Base-by-base conservation (phyloP, 139 green algal species). In the Chlorella vulgaris region DNA sequence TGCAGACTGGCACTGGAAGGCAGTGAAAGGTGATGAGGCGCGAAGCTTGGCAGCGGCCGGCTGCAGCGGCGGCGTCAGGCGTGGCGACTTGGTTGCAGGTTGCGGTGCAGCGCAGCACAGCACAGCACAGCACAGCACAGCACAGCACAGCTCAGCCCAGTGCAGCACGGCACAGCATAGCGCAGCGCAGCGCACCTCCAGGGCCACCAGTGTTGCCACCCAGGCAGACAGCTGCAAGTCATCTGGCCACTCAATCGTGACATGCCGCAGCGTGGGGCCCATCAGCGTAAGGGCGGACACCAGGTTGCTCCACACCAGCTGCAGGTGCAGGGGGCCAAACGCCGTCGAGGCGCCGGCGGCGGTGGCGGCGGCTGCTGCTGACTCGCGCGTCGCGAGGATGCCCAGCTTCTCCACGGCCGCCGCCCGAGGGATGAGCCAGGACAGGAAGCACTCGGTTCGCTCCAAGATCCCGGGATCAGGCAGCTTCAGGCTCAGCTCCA, bases 281-380 rank as follows among this genome's bases (percentile, higher is more conserved):
- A 81, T 58, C 26, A 81, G 60, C 4, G 74, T 81, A 7, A 81
- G 58, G 4, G 74, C 58, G 3, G 74, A 70, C 60, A 81, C 74
- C n/a, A 70, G 60, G 60, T 81, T 81, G 58, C 39, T 61, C 60
- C 62, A 81, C 60, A 81, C 39, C 74, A 81, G 51, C 73, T 67
- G 58, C 35, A 51, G 43, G 31, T 63, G 42, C 42, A 76, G 43
- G 26, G 69, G 69, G 42, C 69, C 69, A 21, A 69, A 28, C 24
- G 53, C n/a, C n/a, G n/a, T n/a, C n/a, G n/a, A n/a, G n/a, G n/a
- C n/a, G n/a, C n/a, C n/a, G n/a, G n/a, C n/a, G n/a, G n/a, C n/a
- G n/a, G n/a, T n/a, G n/a, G n/a, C n/a, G n/a, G n/a, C n/a, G n/a
- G n/a, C n/a, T n/a, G n/a, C n/a, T n/a, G n/a, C n/a, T n/a, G n/a